Base-by-base conservation (phyloP, 164 flowering plant genomes). In the Umbellularia californica region DNA sequence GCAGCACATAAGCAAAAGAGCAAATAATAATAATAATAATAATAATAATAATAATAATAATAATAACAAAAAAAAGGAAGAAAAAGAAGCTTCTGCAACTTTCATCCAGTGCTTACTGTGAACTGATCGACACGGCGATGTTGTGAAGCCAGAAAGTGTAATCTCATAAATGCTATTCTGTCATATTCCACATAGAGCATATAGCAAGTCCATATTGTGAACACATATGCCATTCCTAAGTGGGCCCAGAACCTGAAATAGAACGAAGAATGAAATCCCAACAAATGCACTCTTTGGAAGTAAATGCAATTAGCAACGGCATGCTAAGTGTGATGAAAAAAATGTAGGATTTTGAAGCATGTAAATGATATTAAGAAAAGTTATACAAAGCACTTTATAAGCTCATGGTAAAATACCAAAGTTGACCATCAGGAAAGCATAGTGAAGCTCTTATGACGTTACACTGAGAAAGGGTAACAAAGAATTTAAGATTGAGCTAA, bases 181-280 rank as follows among this genome's bases (percentile, higher is more conserved):
- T 80, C 88, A 82, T 96, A 96, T 81, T 94, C 99, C 85, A 82
- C 86, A 81, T 87, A 92, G 13, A 94, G 93, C 88, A 94, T 65
- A 82, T 58, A 94, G 82, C 98, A 96, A 28, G 75, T 88, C 97
- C 97, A 96, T 23, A 92, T 41, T 1, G 99, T 96, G 80, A 92
- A 90, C 77, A 85, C 67, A 80, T 96, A 96, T 68, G 88, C 87
- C 94, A 90, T 77, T 63, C 78, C 79, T 71, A 92, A 83, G 82
- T 96, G 99, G 72, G 77, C 74, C 81, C 89, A 95, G 75, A 92
- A 93, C 88, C 97, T 95, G 88, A 74, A 82, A 68, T 41, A 65
- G 27, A 77, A 50, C 24, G 58, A 62, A 20, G 6, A 35, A 23
- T 35, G 7, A 7, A 35, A 35, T 35, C 47, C 10, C 47, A 35